Percentiles rank a stretch among this genome's conserved stretches.
Evolutionary conservation across 2,329 filamentous ascomycete species (phyloP).

Genomic region (Annulohypoxylon truncatum): DNA sequence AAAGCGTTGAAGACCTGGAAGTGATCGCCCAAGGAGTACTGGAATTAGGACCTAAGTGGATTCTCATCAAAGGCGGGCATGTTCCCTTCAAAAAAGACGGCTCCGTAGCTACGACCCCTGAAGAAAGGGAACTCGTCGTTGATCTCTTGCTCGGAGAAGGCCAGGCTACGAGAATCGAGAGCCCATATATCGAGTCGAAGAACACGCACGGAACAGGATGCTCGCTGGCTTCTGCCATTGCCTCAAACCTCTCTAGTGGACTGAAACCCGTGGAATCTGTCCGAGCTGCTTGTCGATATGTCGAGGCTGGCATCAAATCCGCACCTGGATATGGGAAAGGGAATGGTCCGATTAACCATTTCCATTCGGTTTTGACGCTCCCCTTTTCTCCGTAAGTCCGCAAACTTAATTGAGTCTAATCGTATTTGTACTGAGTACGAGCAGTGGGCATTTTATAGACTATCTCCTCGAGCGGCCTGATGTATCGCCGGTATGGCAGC

Average conservation of each 20-base stretch:
- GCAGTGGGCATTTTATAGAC: conserved; percentile 81
- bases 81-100: conserved; percentile 77
- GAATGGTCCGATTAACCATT: conserved; percentile 81
- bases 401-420: background rate
- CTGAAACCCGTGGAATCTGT: conserved; percentile 69
- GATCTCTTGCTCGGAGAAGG: conserved; percentile 78
- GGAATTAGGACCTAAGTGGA: conserved; percentile 77
- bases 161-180: conserved; percentile 72
- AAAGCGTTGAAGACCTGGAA: conserved; percentile 74
- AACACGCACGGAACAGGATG: conserved; percentile 97
- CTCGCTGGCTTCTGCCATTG: conserved; percentile 86
- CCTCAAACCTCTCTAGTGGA: conserved; percentile 75
- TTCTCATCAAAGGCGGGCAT: conserved; percentile 92
- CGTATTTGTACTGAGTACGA: conserved; percentile 28
- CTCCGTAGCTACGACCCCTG: conserved; percentile 66
- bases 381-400: conserved; percentile 72
- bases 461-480: conserved; percentile 82
- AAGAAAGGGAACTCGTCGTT: conserved; percentile 74
- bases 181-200: conserved; percentile 75
- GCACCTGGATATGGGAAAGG: conserved; percentile 73
- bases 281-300: conserved; percentile 74
- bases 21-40: conserved; percentile 74
- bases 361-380: conserved; percentile 75
- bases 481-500: conserved; percentile 78
- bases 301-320: conserved; percentile 76